These are phyloP conservation scores for Boletus patriciae DNA, from an alignment of 768 basidiomycete genomes.

Conservation along the genomic window DNA sequence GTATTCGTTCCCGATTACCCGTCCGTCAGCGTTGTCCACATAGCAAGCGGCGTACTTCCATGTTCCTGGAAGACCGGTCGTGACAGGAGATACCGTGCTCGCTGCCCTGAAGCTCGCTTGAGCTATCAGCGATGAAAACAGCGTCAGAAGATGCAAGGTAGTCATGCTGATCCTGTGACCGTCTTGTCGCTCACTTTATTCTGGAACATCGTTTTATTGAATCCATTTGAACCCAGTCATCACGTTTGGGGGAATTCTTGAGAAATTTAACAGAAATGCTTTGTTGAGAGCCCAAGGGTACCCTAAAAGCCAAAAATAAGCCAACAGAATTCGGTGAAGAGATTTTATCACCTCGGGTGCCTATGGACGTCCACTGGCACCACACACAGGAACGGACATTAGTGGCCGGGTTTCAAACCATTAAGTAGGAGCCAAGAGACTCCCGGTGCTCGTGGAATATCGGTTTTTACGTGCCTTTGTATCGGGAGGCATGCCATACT, in stretches of 20 bases:
- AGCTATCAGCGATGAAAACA: neutral
- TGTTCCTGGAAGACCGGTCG: slow-evolving; percentile 47
- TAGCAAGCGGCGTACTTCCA: slow-evolving; percentile 69
- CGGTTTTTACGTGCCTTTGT: slow-evolving; percentile 5
- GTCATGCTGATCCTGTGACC: neutral
- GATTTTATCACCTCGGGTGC: neutral
- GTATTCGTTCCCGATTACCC: slow-evolving; percentile 49
- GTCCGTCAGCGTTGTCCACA: slow-evolving; percentile 70
- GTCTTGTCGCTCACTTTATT: neutral
- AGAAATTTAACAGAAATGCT: neutral
- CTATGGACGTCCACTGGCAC: neutral
- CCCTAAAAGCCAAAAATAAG: neutral
- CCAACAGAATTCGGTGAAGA: neutral
- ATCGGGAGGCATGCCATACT: neutral
- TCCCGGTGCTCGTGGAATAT: neutral
- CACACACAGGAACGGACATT: slow-evolving; percentile 30
- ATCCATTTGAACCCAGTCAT: neutral
- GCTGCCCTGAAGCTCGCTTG: neutral
- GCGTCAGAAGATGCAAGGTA: neutral
- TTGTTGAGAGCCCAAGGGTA: neutral
- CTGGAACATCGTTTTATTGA: neutral
- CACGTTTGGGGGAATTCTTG: neutral
- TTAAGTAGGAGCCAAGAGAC: neutral
- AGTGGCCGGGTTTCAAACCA: slow-evolving; percentile 17
- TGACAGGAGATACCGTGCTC: slow-evolving; percentile 38